phyloP scores from a whole-genome alignment of 1,139 yeast species.

The Wickerhamomyces sp. region DNA sequence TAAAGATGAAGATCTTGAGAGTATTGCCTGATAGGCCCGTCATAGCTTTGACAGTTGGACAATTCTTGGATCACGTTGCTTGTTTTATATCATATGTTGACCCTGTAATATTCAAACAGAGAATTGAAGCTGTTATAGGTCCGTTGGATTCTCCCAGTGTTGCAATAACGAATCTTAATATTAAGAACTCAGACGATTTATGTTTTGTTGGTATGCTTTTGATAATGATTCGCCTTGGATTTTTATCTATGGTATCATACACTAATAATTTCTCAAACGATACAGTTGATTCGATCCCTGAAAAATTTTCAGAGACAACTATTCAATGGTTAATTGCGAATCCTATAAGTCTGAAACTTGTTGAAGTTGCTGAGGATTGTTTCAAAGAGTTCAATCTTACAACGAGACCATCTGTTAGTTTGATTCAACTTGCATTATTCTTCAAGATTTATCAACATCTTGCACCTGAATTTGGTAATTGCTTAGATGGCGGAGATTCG shows the following conservation, averaged over 20 bases:
- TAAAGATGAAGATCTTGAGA: too few relatives aligned
- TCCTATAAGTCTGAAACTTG: conserved; percentile 39
- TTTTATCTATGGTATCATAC: conserved; percentile 3
- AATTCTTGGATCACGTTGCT: conserved; percentile 1
- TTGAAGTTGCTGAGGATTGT: conserved; percentile 41
- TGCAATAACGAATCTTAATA: conserved; percentile 1
- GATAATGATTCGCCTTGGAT: conserved; percentile 39
- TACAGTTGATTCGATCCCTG: too few relatives aligned
- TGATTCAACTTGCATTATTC: conserved; percentile 36
- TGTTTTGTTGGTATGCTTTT: conserved; percentile 29
- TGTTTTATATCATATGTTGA: conserved; percentile 4
- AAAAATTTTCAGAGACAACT: too few relatives aligned
- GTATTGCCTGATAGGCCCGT: conserved; percentile 4
- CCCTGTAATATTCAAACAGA: too few relatives aligned
- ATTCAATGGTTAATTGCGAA: conserved; percentile 29
- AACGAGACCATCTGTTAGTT: conserved; percentile 38
- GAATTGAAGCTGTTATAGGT: not conserved
- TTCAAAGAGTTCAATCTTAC: conserved; percentile 43
- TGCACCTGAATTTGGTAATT: conserved; percentile 50
- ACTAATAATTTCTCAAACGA: conserved; percentile 15
- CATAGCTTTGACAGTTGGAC: not conserved
- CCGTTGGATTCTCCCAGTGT: conserved; percentile 1
- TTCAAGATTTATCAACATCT: conserved; percentile 33
- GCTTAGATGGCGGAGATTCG: conserved; percentile 45
- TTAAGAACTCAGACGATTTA: conserved; percentile 4